Evolutionary conservation across 495 filamentous ascomycete species (phyloP).

Genomic region (Penicillium maclennaniae): DNA sequence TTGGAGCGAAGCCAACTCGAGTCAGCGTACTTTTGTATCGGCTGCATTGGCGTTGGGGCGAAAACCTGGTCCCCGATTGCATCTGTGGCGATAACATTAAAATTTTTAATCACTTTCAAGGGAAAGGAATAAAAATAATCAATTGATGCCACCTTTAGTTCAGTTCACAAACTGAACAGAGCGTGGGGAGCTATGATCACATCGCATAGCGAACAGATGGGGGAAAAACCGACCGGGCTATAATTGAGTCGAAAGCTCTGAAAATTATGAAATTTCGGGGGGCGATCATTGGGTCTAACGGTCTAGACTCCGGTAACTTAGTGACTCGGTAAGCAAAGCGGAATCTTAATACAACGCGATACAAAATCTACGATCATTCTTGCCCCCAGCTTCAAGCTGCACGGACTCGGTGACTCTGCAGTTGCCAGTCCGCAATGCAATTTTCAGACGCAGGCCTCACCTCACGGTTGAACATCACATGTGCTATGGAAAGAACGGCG

Average conservation of each 20-base stretch:
- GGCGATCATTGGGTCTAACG: background rate
- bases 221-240: background rate
- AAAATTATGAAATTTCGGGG: background rate
- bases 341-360: slow-evolving; percentile 8
- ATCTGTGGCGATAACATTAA: background rate
- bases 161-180: background rate
- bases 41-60: background rate
- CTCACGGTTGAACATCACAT: slow-evolving; percentile 9
- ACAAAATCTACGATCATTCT: background rate
- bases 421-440: slow-evolving; percentile 17
- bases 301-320: slow-evolving; percentile 8
- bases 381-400: background rate
- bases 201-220: slow-evolving; percentile 1
- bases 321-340: background rate
- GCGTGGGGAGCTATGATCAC: slow-evolving; percentile 1
- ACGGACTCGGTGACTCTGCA: slow-evolving; percentile 24
- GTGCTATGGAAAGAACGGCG: background rate
- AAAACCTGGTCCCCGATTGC: background rate
- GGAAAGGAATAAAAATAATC: too few species aligned
- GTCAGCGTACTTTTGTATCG: background rate
- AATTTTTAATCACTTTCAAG: too few species aligned
- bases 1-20: background rate
- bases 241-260: background rate
- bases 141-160: background rate
- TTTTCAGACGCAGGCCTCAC: slow-evolving; percentile 7